phyloP scores from a whole-genome alignment of 805 yeast species.

The Komagataella pastoris region DNA sequence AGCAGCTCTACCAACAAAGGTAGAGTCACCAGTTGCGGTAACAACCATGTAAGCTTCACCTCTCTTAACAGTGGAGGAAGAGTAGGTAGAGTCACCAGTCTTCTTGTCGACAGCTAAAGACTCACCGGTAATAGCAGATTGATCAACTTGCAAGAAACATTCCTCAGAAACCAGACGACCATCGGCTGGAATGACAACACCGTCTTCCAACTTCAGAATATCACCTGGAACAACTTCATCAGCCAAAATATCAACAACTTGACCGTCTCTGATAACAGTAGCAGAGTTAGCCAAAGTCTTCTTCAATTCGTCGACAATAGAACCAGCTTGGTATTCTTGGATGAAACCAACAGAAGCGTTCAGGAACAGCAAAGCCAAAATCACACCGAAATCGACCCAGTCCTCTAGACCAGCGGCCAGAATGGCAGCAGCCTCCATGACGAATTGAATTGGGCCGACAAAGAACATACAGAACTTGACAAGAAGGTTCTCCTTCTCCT shows the following conservation, averaged over 20 bases:
- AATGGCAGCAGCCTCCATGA: slow-evolving; percentile 93
- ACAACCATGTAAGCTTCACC: slow-evolving; percentile 93
- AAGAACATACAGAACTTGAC: slow-evolving; percentile 78
- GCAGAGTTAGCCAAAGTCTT: slow-evolving; percentile 91
- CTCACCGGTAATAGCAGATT: slow-evolving; percentile 96
- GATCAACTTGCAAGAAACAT: slow-evolving; percentile 82
- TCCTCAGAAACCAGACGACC: slow-evolving; percentile 83
- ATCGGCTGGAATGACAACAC: slow-evolving; percentile 87
- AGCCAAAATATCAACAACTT: slow-evolving; percentile 61
- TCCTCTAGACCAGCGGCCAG: slow-evolving; percentile 94
- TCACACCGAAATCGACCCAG: slow-evolving; percentile 99
- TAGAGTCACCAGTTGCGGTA: slow-evolving; percentile 90
- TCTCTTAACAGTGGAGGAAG: slow-evolving; percentile 90
- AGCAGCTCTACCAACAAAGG: slow-evolving; percentile 96
- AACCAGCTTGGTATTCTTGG: slow-evolving; percentile 97
- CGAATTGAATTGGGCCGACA: slow-evolving; percentile 94
- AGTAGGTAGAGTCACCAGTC: slow-evolving; percentile 76
- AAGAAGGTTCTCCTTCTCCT: slow-evolving; percentile 69
- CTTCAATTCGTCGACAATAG: slow-evolving; percentile 92
- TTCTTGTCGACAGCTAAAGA: slow-evolving; percentile 90
- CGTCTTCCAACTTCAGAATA: slow-evolving; percentile 83
- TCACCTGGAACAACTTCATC: slow-evolving; percentile 93
- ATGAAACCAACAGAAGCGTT: slow-evolving; percentile 93
- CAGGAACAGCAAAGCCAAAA: slow-evolving; percentile 71
- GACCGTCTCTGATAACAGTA: slow-evolving; percentile 72